Base-by-base conservation (phyloP, 2,329 filamentous ascomycete genomes). In the Fusarium odoratissimum region DNA sequence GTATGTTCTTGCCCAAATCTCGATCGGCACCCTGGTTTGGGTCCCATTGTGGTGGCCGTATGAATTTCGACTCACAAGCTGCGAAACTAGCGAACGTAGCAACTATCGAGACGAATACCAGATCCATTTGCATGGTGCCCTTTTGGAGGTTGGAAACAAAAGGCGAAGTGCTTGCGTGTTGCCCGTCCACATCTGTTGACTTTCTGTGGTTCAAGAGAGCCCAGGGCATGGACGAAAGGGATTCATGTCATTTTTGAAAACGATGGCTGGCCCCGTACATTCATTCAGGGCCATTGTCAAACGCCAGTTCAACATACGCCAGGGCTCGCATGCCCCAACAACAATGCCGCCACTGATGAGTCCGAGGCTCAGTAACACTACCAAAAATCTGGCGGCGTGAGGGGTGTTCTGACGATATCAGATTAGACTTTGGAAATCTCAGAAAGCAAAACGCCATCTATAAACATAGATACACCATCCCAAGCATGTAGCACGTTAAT, bases 401-500 rank as follows among this genome's bases (percentile, higher is more conserved):
- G 12, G 6, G 16, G 3, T 16, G 8, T 14, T 51, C 8, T 6
- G 12, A 16, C 17, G 2, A 21, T 9, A 37, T 28, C 2, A 25
- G 2, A 13, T 37, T 25, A 21, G 19, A 33, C 10, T 33, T 23
- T 11, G 7, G 1, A 33, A 33, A 19, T 10, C 5, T 5, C 16
- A 3, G 30, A 33, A 9, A 33, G 16, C 5, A 6, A 13, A 49
- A 17, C 11, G 11, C n/a, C 5, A 12, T 19, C 8, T 9, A 1
- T 6, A 23, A 9, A 14, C 21, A n/a, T 4, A 25, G 5, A 11
- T 5, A 28, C 7, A 21, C 42, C 2, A 13, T 6, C 12, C 16
- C 11, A 6, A 7, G 16, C 1, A 21, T n/a, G 13, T 8, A 19
- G 1, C 5, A 21, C 8, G 17, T 13, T 17, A 9, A 5, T 21